Evolutionary conservation across 2,329 filamentous ascomycete genomes (phyloP).

Genomic region (Pseudogymnoascus sp.): DNA sequence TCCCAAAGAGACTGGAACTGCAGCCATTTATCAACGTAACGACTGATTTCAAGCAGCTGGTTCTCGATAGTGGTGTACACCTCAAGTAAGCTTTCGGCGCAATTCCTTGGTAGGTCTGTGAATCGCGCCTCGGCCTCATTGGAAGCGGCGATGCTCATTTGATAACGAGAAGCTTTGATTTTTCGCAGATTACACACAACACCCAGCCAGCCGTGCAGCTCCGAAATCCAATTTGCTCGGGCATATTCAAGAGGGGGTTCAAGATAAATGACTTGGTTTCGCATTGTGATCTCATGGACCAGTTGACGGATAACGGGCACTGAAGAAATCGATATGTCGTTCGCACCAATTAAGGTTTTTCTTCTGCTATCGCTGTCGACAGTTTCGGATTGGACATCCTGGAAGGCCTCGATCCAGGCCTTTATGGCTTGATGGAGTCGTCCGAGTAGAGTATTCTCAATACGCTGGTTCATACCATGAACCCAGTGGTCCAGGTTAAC

Average conservation of each 20-base stretch:
- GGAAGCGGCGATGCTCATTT: slow-evolving; percentile 69
- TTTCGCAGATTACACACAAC: slow-evolving; percentile 87
- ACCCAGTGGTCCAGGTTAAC: slow-evolving; percentile 92
- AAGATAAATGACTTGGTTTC: slow-evolving; percentile 93
- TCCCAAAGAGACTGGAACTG: slow-evolving; percentile 99
- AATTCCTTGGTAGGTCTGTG: slow-evolving; percentile 74
- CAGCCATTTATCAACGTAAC: slow-evolving; percentile 94
- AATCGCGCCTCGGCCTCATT: slow-evolving; percentile 65
- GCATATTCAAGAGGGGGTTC: slow-evolving; percentile 90
- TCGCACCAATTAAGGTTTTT: slow-evolving; percentile 38
- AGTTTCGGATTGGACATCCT: slow-evolving; percentile 43
- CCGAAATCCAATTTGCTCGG: slow-evolving; percentile 84
- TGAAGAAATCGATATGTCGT: slow-evolving; percentile 30
- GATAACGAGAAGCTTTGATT: slow-evolving; percentile 91
- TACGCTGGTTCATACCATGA: slow-evolving; percentile 72
- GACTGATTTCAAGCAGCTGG: slow-evolving; percentile 69
- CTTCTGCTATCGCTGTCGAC: slow-evolving; percentile 40
- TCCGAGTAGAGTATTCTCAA: slow-evolving; percentile 70
- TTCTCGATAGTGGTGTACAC: slow-evolving; percentile 80
- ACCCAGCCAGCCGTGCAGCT: slow-evolving; percentile 89
- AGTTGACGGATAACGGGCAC: slow-evolving; percentile 62
- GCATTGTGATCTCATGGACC: slow-evolving; percentile 91
- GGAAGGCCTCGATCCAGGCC: slow-evolving; percentile 81
- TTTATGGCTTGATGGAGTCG: slow-evolving; percentile 78
- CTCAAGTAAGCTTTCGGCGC: slow-evolving; percentile 66